These are phyloP conservation scores for Schwanniomyces etchellsii DNA, from an alignment of 1,139 yeast genomes.

Conservation along the genomic window DNA sequence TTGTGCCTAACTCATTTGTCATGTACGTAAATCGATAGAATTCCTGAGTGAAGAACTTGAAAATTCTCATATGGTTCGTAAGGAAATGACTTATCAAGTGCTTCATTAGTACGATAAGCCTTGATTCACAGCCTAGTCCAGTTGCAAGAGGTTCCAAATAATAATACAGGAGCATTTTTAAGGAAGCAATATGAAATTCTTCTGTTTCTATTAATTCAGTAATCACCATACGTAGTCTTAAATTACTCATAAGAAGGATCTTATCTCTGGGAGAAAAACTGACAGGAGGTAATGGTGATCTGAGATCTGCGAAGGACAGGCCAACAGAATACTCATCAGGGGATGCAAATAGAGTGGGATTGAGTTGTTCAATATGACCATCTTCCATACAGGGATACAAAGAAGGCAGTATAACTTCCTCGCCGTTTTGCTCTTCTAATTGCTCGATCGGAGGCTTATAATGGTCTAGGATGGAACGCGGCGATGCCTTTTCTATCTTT, in stretches of 20 bases:
- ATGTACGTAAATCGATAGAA: not conserved
- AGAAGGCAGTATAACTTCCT: no score
- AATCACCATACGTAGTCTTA: constrained; percentile 28
- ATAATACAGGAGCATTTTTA: constrained; percentile 31
- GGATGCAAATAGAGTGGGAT: no score
- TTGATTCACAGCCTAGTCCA: constrained; percentile 15
- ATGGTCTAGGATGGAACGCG: no score
- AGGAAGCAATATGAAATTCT: constrained; percentile 34
- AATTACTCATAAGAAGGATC: constrained; percentile 7
- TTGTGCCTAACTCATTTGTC: not conserved
- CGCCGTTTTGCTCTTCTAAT: no score
- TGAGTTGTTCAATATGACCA: no score
- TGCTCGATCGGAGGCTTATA: no score
- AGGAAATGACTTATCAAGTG: constrained; percentile 16
- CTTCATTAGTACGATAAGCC: constrained; percentile 18
- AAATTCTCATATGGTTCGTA: constrained; percentile 19
- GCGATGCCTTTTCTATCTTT: no score
- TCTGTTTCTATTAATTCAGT: constrained; percentile 48
- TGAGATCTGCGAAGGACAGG: no score
- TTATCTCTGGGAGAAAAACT: constrained; percentile 13
- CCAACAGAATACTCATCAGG: no score
- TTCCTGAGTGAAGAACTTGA: constrained; percentile 9
- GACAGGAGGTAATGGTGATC: constrained; percentile 20
- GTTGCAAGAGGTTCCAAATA: constrained; percentile 29
- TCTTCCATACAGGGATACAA: no score